A percentile compares a stretch with the other conserved stretches of the same genome.
phyloP scores from a whole-genome alignment of 202 grass and related monocot genomes.

The Panicum virgatum region DNA sequence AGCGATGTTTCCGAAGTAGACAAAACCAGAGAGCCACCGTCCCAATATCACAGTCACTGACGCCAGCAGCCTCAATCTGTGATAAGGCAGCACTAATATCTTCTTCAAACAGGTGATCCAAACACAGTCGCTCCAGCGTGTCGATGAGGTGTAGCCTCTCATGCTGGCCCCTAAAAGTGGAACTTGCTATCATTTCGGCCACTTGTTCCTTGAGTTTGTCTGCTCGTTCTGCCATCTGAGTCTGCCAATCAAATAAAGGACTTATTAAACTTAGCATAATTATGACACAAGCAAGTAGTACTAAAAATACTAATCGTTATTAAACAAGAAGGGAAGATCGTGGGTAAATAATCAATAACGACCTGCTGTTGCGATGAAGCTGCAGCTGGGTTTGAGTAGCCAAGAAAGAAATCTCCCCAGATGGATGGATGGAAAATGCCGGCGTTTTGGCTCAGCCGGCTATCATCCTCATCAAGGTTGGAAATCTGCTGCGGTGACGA shows the following conservation, averaged over 20 bases:
- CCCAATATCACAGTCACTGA: background rate
- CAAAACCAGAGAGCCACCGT: conserved; percentile 26
- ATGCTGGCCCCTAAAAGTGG: background rate
- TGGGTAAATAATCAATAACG: no score
- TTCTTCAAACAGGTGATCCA: conserved; percentile 25
- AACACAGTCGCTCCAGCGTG: conserved; percentile 13
- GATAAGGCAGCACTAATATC: background rate
- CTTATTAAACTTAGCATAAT: background rate
- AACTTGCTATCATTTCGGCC: background rate
- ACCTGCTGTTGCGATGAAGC: conserved; percentile 19
- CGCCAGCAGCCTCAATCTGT: background rate
- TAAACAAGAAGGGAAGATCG: no score
- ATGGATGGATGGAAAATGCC: conserved; percentile 20
- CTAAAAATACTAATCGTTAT: no score
- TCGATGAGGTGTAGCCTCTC: background rate
- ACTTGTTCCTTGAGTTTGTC: background rate
- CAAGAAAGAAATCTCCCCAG: conserved; percentile 40
- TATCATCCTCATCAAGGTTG: background rate
- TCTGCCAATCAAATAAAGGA: background rate
- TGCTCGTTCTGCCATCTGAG: background rate
- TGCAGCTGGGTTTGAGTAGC: background rate
- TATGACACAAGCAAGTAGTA: background rate
- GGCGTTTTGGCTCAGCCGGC: background rate
- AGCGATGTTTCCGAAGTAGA: conserved; percentile 22
- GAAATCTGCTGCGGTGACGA: no score